Evolutionary conservation across 1,284 basidiomycete genomes (phyloP).

Genomic region (Cutaneotrichosporon sp.): DNA sequence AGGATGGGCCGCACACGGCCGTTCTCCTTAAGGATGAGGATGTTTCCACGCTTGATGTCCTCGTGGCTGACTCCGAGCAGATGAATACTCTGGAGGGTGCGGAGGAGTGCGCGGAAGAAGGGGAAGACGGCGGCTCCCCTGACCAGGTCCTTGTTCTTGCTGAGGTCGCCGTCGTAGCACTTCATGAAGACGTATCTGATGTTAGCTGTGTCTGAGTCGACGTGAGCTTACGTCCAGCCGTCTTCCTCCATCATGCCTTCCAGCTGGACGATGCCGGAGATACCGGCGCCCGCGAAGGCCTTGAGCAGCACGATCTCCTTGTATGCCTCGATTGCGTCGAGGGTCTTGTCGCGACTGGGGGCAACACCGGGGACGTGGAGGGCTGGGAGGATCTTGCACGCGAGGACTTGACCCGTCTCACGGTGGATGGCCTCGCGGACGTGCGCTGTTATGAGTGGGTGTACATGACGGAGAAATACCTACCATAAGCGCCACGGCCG

Average conservation of each 20-base stretch:
- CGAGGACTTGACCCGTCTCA: slow-evolving; percentile 39
- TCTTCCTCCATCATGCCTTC: slow-evolving; percentile 48
- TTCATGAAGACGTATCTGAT: slow-evolving; percentile 47
- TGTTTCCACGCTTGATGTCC: slow-evolving; percentile 52
- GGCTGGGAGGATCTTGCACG: slow-evolving; percentile 54
- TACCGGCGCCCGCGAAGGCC: slow-evolving; percentile 40
- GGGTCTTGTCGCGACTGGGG: slow-evolving; percentile 16
- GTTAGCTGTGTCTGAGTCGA: not conserved
- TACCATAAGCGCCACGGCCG: slow-evolving; percentile 51
- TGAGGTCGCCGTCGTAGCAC: slow-evolving; percentile 25
- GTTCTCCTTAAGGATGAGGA: slow-evolving; percentile 32
- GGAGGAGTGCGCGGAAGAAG: slow-evolving; percentile 45
- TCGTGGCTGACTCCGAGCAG: slow-evolving; percentile 47
- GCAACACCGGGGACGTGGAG: slow-evolving; percentile 25
- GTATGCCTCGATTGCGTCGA: slow-evolving; percentile 51
- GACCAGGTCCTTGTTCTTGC: not conserved
- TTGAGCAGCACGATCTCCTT: slow-evolving; percentile 53
- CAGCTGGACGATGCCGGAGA: slow-evolving; percentile 45
- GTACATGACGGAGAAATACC: not conserved
- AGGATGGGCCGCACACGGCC: slow-evolving; percentile 30
- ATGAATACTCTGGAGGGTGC: slow-evolving; percentile 43
- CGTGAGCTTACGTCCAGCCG: slow-evolving; percentile 50
- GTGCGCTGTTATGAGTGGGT: slow-evolving; percentile 38
- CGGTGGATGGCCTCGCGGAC: slow-evolving; percentile 50
- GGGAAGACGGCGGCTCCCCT: slow-evolving; percentile 20